Base-by-base conservation (phyloP, 495 filamentous ascomycete species). In the Echria macrotheca region DNA sequence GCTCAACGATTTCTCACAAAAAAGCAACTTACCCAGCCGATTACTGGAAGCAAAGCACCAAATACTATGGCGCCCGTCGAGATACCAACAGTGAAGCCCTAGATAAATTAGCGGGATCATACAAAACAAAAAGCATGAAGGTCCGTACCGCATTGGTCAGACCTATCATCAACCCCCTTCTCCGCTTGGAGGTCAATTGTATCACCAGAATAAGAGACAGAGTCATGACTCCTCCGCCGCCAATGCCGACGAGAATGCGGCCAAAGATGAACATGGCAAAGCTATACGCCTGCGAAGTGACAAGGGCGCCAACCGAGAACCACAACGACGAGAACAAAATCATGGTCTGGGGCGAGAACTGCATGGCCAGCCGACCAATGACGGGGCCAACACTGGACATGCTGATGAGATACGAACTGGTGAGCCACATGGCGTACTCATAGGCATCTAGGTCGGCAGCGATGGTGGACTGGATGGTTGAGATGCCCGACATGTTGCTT, bases 401-500 rank as follows among this genome's bases (percentile, higher is more conserved):
- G 33, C 82, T 78, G 50, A 91, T 87, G 65, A 83, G 63, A 60
- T 85, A 90, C 1, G 84, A 68, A 21, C 82, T 82, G 5, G 84
- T 87, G 53, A 91, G 85, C 86, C 86, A 91, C 53, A 77, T 82
- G 15, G 79, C 80, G 36, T 80, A 65, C 21, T 79, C 78, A 58
- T 85, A 89, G 7, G 84, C 78, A 70, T 88, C 73, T 1, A 89
- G 68, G 49, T 89, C 85, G 15, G 71, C 72, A 1, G 85, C 84
- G 54, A 91, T 87, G 31, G 69, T 67, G 2, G 80, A 84, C 64
- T 89, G 85, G 1, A 81, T 84, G 21, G 86, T 89, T 4, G 82
- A 64, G 51, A 91, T 80, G 55, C 86, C 80, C 22, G 79, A 83
- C 71, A 88, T 86, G 63, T 91, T 90, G 53, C 75, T 77, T 3